Evolutionary conservation across 2,329 filamentous ascomycete species (phyloP).

Genomic region (Fusarium marasasianum): DNA sequence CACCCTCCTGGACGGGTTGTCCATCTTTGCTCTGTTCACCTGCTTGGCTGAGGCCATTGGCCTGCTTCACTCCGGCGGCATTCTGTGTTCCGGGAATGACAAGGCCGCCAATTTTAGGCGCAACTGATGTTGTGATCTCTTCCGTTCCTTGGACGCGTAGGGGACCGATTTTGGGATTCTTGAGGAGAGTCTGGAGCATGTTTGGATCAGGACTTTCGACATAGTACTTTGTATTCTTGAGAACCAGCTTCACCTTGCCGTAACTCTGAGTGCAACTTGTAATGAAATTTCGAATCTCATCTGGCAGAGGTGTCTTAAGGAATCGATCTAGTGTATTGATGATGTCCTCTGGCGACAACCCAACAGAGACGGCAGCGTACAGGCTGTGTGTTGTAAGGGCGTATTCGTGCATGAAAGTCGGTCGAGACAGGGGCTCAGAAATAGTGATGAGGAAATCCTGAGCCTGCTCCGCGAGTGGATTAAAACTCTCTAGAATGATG

Average conservation of each 20-base stretch:
- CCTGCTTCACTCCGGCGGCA: slow-evolving; percentile 86
- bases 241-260: slow-evolving; percentile 93
- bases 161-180: slow-evolving; percentile 82
- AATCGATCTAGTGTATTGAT: slow-evolving; percentile 88
- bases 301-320: slow-evolving; percentile 86
- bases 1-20: slow-evolving; percentile 66
- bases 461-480: slow-evolving; percentile 83
- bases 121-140: slow-evolving; percentile 81
- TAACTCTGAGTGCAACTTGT: slow-evolving; percentile 85
- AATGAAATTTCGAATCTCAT: slow-evolving; percentile 83
- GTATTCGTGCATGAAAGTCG: slow-evolving; percentile 93
- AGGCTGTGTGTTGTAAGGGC: slow-evolving; percentile 90
- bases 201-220: slow-evolving; percentile 90
- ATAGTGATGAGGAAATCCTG: slow-evolving; percentile 97
- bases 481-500: slow-evolving; percentile 95
- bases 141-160: slow-evolving; percentile 77
- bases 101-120: slow-evolving; percentile 85
- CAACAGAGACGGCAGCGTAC: slow-evolving; percentile 94
- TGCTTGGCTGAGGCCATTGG: slow-evolving; percentile 52
- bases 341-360: slow-evolving; percentile 88
- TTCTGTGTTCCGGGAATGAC: slow-evolving; percentile 96
- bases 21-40: slow-evolving; percentile 56
- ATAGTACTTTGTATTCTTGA: slow-evolving; percentile 94
- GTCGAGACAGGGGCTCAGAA: slow-evolving; percentile 89
- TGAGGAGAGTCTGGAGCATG: slow-evolving; percentile 86